phyloP scores from a whole-genome alignment of 768 basidiomycete genomes.

The Rubroboletus satanas region DNA sequence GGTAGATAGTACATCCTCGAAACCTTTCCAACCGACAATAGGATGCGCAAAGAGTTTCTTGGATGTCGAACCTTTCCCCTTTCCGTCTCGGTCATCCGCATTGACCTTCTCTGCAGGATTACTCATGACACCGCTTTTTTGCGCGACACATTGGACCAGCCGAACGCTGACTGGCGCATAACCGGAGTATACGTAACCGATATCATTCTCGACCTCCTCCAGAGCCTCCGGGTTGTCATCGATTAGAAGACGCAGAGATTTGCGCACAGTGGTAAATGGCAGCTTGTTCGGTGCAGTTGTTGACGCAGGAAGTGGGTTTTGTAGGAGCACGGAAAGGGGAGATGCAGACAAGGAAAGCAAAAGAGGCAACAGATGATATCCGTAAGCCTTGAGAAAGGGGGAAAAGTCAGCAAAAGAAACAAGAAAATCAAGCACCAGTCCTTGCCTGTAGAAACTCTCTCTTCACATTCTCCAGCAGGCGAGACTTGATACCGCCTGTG shows the following conservation, averaged over 20 bases:
- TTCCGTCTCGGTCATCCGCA: constrained; percentile 36
- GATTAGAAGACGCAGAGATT: constrained; percentile 85
- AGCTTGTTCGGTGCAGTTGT: constrained; percentile 51
- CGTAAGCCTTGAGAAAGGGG: constrained; percentile 53
- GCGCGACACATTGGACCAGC: constrained; percentile 88
- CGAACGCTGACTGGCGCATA: constrained; percentile 93
- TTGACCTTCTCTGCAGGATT: constrained; percentile 61
- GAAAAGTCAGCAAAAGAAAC: constrained; percentile 11
- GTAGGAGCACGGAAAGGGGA: constrained; percentile 63
- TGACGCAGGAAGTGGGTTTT: constrained; percentile 61
- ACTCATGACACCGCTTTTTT: constrained; percentile 85
- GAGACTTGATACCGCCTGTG: constrained; percentile 81
- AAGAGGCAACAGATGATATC: constrained; percentile 67
- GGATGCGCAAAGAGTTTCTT: constrained; percentile 80
- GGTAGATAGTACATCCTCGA: constrained; percentile 81
- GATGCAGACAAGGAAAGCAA: constrained; percentile 62
- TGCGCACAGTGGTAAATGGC: constrained; percentile 70
- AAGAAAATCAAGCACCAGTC: not conserved
- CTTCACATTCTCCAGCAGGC: constrained; percentile 82
- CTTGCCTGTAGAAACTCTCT: constrained; percentile 83
- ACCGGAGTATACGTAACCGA: constrained; percentile 94
- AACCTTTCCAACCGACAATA: constrained; percentile 95
- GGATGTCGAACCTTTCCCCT: constrained; percentile 34
- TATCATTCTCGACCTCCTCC: constrained; percentile 87
- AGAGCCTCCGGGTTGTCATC: constrained; percentile 77